Evolutionary conservation across 352 stramenopile genomes (phyloP).

Genomic region (Phytophthora cryptogea): DNA sequence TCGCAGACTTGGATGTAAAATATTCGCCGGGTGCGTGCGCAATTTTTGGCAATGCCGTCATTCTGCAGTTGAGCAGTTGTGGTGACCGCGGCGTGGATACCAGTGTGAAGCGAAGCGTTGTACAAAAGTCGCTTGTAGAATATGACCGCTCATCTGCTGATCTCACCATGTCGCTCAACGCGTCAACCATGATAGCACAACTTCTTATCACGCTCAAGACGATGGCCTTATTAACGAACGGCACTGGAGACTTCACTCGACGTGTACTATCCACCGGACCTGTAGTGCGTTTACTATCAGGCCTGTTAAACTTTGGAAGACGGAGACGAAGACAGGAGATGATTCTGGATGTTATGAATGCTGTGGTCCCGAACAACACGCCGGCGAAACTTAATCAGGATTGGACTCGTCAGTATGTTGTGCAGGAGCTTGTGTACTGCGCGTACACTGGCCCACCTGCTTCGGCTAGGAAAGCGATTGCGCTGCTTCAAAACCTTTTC

Average conservation of each 20-base stretch:
- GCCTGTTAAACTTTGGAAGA: slow-evolving; percentile 32
- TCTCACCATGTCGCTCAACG: slow-evolving; percentile 9
- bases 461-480: slow-evolving; percentile 29
- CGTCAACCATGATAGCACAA: slow-evolving; percentile 15
- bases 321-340: slow-evolving; percentile 32
- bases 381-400: slow-evolving; percentile 22
- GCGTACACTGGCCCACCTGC: slow-evolving; percentile 35
- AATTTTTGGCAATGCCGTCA: slow-evolving; percentile 41
- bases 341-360: slow-evolving; percentile 47
- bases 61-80: slow-evolving; percentile 30
- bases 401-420: slow-evolving; percentile 50
- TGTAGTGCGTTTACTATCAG: slow-evolving; percentile 38
- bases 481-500: slow-evolving; percentile 43
- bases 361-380: slow-evolving; percentile 29
- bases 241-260: slow-evolving; percentile 44
- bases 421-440: slow-evolving; percentile 50
- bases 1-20: slow-evolving; percentile 24
- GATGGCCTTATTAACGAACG: slow-evolving; percentile 28
- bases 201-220: slow-evolving; percentile 29
- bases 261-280: slow-evolving; percentile 44
- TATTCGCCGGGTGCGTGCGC: slow-evolving; percentile 7
- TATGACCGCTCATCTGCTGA: slow-evolving; percentile 23
- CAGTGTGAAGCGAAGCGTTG: slow-evolving; percentile 34
- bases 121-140: slow-evolving; percentile 43
- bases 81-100: slow-evolving; percentile 15